A percentile compares a stretch with the other conserved stretches of the same genome.
phyloP scores from a whole-genome alignment of 225 moss, liverwort and hornwort species.

The Physcomitrellopsis africana region DNA sequence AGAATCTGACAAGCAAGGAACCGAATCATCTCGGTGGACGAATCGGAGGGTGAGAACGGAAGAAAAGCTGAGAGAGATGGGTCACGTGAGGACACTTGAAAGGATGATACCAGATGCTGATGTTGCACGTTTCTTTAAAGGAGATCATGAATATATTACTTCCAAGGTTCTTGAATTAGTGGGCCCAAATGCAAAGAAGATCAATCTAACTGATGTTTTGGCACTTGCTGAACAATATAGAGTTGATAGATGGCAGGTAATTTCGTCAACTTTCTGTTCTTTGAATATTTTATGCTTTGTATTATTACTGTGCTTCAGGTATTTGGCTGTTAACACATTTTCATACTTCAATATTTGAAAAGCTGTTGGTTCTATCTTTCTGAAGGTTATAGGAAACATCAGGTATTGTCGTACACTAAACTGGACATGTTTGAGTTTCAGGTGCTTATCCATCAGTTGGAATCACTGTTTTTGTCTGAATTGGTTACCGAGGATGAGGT shows the following conservation, averaged over 20 bases:
- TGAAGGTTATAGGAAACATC: conserved; percentile 1
- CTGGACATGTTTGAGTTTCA: conserved; percentile 17
- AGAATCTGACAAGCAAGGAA: conserved; percentile 40
- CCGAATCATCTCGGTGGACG: conserved; percentile 50
- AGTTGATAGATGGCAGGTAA: conserved; percentile 70
- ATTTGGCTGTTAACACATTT: conserved; percentile 2
- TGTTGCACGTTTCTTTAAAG: conserved; percentile 59
- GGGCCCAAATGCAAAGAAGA: conserved; percentile 48
- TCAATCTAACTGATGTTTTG: conserved; percentile 48
- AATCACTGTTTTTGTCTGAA: conserved; percentile 40
- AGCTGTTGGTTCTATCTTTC: not conserved
- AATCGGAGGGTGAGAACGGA: conserved; percentile 57
- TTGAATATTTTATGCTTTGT: conserved; percentile 10
- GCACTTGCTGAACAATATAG: conserved; percentile 60
- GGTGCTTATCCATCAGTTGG: conserved; percentile 43
- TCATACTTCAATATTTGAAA: not conserved
- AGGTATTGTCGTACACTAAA: not conserved
- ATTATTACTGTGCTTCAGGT: not conserved
- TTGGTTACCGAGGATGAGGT: conserved; percentile 37
- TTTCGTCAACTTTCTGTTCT: conserved; percentile 29
- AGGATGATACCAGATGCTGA: conserved; percentile 69
- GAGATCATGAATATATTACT: conserved; percentile 60
- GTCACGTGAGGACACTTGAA: conserved; percentile 64
- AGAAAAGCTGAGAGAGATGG: conserved; percentile 54
- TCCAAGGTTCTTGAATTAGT: conserved; percentile 55